Evolutionary conservation across 352 stramenopile species (phyloP).

Genomic region (Globisporangium recalcitrans): DNA sequence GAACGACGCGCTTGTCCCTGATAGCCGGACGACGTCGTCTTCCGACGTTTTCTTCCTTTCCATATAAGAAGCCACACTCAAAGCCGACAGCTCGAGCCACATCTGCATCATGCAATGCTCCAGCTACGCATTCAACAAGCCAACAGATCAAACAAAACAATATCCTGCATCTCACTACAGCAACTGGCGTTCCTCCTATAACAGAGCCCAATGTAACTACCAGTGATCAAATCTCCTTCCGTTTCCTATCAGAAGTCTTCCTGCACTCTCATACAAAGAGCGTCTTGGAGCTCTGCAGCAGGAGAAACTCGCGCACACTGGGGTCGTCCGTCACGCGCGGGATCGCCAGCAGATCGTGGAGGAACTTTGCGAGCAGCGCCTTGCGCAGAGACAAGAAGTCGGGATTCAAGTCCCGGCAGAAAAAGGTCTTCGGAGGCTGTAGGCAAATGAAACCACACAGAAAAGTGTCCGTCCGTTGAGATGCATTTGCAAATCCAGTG

Average conservation of each 20-base stretch:
- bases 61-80: neutral
- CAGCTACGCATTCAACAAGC: neutral
- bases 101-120: neutral
- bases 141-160: neutral
- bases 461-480: neutral
- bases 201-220: too few species aligned
- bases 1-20: neutral
- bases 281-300: constrained; percentile 49
- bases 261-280: constrained; percentile 55
- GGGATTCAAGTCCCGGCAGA: constrained; percentile 67
- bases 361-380: constrained; percentile 42
- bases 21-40: neutral
- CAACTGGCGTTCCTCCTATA: too few species aligned
- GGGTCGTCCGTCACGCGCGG: constrained; percentile 50
- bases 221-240: too few species aligned
- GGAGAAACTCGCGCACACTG: constrained; percentile 54
- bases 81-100: neutral
- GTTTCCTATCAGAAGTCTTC: too few species aligned
- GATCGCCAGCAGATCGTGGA: constrained; percentile 61
- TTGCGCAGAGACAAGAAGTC: constrained; percentile 58
- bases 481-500: neutral
- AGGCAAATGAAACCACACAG: neutral
- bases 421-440: constrained; percentile 65
- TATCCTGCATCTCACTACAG: neutral
- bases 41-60: neutral